Evolutionary conservation across 176 grass and related monocot species (phyloP), one percentile per base, ranked within the genome.

Genomic region (Cymbopogon citratus): DNA sequence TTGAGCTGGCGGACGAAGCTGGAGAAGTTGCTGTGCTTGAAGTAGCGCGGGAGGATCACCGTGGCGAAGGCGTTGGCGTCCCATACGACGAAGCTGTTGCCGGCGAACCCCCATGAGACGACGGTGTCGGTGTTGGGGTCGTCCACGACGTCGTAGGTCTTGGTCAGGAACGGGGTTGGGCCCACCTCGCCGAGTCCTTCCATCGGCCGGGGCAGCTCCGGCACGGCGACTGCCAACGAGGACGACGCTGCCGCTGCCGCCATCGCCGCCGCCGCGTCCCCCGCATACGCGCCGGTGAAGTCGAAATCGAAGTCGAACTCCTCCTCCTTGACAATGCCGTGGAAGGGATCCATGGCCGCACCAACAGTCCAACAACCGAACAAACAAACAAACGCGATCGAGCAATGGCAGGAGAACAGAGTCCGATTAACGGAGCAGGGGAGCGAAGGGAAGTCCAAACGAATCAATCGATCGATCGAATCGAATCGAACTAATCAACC

Each of bases 1-100:
- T 95, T 95, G 60, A 95, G 93, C 90, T 95, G 93, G 25, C 93
- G 72, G 57, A 95, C 93, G 75, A 95, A 95, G 79, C 93, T 95
- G 82, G 90, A 95, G 90, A 92, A 95, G 72, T 95, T 95, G 70
- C 23, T 51, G 81, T 95, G 93, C 87, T 95, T 95, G 90, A 95
- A 95, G 80, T 89, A 93, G 76, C 75, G 85, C 0, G 92, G 95
- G 64, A 98, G 85, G 31, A 98, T 60, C 21, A 80, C 86, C 12
- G 18, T 91, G 9, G 95, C 70, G 83, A 98, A 94, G 25, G 90
- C 69, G 49, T 92, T 76, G 39, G 95, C 90, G 69, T 94, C 88
- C 95, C 90, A 98, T 13, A 98, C 92, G 73, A 98, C 95, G 70
- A 98, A 98, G 69, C 81, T 98, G 61, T 86, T 85, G 28, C 87